Evolutionary conservation across 148 eudicot species (phyloP).

Genomic region (Nepenthes mirabilis): DNA sequence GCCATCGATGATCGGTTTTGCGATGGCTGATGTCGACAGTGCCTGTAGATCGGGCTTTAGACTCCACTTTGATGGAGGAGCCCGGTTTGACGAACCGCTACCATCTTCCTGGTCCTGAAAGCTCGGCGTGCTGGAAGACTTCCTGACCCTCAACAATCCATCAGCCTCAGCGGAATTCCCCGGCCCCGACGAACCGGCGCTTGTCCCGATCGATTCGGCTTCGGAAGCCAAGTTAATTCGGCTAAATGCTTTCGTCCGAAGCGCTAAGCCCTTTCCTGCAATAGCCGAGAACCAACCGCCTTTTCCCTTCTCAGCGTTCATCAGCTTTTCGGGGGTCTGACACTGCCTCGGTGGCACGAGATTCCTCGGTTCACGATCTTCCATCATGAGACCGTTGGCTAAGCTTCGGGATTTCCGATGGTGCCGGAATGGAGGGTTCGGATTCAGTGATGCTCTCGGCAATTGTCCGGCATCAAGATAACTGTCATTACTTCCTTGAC

Average conservation of each 20-base stretch:
- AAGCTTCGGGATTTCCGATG: constrained; percentile 64
- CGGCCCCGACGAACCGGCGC: constrained; percentile 10
- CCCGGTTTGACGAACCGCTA: constrained; percentile 39
- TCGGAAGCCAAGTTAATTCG: constrained; percentile 38
- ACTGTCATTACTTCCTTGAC: constrained; percentile 26
- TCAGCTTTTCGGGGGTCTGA: constrained; percentile 52
- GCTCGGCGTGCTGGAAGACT: constrained; percentile 74
- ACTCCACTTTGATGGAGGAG: constrained; percentile 49
- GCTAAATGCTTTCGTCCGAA: constrained; percentile 64
- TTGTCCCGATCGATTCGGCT: constrained; percentile 17
- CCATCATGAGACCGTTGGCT: constrained; percentile 41
- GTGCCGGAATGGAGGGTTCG: constrained; percentile 43
- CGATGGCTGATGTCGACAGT: constrained; percentile 48
- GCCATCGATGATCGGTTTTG: constrained; percentile 69
- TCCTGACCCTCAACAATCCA: constrained; percentile 40
- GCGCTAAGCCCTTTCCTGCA: constrained; percentile 77
- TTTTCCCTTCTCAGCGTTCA: constrained; percentile 54
- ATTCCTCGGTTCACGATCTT: constrained; percentile 28
- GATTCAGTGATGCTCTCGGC: constrained; percentile 19
- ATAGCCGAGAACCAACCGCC: constrained; percentile 53
- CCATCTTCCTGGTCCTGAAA: constrained; percentile 50
- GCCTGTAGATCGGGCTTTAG: constrained; percentile 74
- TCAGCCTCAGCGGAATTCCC: constrained; percentile 35
- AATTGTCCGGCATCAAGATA: constrained; percentile 33
- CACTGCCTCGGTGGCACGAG: constrained; percentile 27